These are phyloP conservation scores for Rhodamnia argentea DNA, from an alignment of 345 rosid genomes.

Conservation along the genomic window DNA sequence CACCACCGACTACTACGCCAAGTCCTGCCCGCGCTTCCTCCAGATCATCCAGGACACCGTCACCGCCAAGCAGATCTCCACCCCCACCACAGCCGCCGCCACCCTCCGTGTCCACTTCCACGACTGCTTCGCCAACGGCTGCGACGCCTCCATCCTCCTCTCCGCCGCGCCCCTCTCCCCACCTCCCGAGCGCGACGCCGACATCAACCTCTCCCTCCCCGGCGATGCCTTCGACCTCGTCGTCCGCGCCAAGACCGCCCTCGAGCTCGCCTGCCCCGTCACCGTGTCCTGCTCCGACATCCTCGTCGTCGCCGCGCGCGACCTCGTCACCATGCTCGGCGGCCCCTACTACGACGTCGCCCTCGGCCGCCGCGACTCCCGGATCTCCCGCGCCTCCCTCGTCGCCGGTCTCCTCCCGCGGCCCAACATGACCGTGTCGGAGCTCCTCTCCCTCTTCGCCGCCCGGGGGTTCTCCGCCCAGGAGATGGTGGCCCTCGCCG, in stretches of 20 bases:
- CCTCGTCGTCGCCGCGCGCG: conserved; percentile 69
- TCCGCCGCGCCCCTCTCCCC: conserved; percentile 49
- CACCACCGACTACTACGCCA: conserved; percentile 46
- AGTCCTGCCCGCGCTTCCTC: conserved; percentile 57
- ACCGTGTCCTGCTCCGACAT: conserved; percentile 89
- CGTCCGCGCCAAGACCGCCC: conserved; percentile 71
- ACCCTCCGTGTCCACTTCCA: conserved; percentile 71
- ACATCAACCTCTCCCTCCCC: conserved; percentile 74
- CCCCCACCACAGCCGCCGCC: conserved; percentile 87
- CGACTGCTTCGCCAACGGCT: conserved; percentile 74
- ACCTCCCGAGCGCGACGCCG: conserved; percentile 69
- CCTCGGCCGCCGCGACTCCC: conserved; percentile 68
- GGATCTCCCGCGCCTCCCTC: conserved; percentile 33
- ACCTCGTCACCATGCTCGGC: conserved; percentile 59
- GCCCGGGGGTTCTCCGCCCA: conserved; percentile 50
- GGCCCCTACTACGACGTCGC: conserved; percentile 62
- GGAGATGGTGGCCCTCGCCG: conserved; percentile 84
- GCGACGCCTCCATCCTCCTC: conserved; percentile 65
- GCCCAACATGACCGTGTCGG: conserved; percentile 46
- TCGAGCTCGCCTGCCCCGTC: conserved; percentile 76
- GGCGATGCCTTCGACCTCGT: conserved; percentile 87
- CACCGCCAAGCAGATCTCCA: conserved; percentile 63
- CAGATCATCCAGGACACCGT: conserved; percentile 53
- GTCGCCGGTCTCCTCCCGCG: conserved; percentile 49
- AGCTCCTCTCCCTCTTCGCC: conserved; percentile 40